A percentile compares a stretch with the other conserved stretches of the same genome.
phyloP scores from a whole-genome alignment of 805 yeast genomes.

The Metschnikowia baotianmanensis region DNA sequence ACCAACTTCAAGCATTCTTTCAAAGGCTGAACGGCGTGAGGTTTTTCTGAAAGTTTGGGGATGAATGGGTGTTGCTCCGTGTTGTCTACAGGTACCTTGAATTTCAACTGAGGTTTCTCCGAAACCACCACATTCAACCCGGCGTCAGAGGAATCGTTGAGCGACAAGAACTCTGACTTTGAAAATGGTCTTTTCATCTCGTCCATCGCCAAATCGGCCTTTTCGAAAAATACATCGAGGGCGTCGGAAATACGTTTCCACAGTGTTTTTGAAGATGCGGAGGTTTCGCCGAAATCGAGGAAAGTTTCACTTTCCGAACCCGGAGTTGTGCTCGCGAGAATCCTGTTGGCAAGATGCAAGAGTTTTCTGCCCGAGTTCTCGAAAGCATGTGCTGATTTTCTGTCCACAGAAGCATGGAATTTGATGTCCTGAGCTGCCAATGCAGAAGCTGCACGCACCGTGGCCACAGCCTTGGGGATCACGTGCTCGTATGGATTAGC shows the following conservation, averaged over 20 bases:
- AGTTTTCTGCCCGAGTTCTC: conserved; percentile 42
- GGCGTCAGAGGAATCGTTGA: conserved; percentile 10
- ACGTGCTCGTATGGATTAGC: conserved; percentile 7
- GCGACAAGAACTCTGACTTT: conserved; percentile 16
- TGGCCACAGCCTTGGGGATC: conserved; percentile 6
- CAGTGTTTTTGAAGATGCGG: conserved; percentile 37
- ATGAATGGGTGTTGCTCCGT: conserved; percentile 68
- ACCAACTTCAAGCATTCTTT: conserved; percentile 41
- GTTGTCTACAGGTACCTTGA: conserved; percentile 62
- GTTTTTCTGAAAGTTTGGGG: conserved; percentile 72
- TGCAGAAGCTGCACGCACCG: conserved; percentile 55
- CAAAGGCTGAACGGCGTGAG: conserved; percentile 59
- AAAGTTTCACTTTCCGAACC: conserved; percentile 17
- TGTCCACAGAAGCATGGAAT: conserved; percentile 66
- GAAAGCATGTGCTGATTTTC: conserved; percentile 38
- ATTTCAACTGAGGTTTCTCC: conserved; percentile 67
- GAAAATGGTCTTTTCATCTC: conserved; percentile 22
- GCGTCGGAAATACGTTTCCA: conserved; percentile 65
- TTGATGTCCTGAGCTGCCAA: conserved; percentile 78
- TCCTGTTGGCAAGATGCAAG: conserved; percentile 44
- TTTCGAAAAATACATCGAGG: conserved; percentile 73
- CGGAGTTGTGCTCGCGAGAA: conserved; percentile 35
- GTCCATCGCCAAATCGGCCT: conserved; percentile 68
- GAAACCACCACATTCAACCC: conserved; percentile 2
- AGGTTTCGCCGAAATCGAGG: conserved; percentile 42